A percentile compares a stretch with the other conserved stretches of the same genome.
Conservation (phyloP, 1,284 basidiomycete species). For the Malassezia cuniculi region DNA sequence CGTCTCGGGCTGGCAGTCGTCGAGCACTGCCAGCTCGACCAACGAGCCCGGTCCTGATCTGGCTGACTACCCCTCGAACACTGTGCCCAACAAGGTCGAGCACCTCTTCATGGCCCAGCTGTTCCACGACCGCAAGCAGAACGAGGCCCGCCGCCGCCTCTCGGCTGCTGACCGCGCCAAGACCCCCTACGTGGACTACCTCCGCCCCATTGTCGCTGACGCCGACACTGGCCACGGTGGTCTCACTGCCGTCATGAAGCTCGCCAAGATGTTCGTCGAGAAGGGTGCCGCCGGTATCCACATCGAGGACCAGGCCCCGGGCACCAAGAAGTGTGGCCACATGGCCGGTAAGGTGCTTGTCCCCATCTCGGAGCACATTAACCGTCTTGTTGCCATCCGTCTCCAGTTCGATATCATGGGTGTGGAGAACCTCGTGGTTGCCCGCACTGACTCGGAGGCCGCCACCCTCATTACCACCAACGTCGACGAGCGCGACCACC, state of each 20-base stretch:
- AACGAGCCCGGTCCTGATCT: conserved; percentile 50
- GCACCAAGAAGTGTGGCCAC: conserved; percentile 55
- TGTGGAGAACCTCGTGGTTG: conserved; percentile 61
- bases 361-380: conserved; percentile 63
- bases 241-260: conserved; percentile 87
- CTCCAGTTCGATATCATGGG: conserved; percentile 70
- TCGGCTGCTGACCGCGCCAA: conserved; percentile 28
- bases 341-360: conserved; percentile 65
- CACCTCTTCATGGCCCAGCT: conserved; percentile 45
- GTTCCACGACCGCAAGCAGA: conserved; percentile 45
- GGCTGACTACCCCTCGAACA: conserved; percentile 85
- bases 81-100: conserved; percentile 60
- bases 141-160: conserved; percentile 37
- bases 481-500: conserved; percentile 88
- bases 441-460: conserved; percentile 69
- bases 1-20: conserved; percentile 45
- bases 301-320: conserved; percentile 80
- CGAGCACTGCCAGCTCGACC: conserved; percentile 40
- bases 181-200: conserved; percentile 42
- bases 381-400: conserved; percentile 63
- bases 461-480: conserved; percentile 93
- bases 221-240: conserved; percentile 65
- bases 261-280: conserved; percentile 82
- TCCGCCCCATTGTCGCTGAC: conserved; percentile 45
- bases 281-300: conserved; percentile 78